Base-by-base conservation (phyloP, 305 asterid species). In the Rubia balearica region DNA sequence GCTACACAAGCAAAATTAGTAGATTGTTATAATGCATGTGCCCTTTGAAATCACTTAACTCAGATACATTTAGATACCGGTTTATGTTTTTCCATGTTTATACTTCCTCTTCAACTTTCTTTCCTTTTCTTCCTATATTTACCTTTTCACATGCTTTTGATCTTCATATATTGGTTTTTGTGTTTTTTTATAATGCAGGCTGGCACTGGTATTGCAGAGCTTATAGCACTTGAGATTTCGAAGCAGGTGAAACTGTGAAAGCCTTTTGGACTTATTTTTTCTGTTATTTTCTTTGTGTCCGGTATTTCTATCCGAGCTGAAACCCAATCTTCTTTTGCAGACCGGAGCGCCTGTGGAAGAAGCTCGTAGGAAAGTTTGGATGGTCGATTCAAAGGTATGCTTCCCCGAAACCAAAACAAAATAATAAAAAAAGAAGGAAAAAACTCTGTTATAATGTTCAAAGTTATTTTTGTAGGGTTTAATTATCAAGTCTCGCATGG, bases 191-290 rank as follows among this genome's bases (percentile, higher is more conserved):
- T 40, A 48, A 70, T 79, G 82, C 88, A 94, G 99, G 99, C 99
- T 74, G 99, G 99, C 74, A 94, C 97, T 38, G 99, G 99, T 67
- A 94, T 94, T 71, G 99, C 99, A 56, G 98, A 94, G 80, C 95
- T 94, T 80, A 94, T 94, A 78, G 99, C 99, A 72, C 91, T 87
- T 75, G 92, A 94, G 83, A 94, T 94, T 53, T 88, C 99, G 41
- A 94, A 88, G 80, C 91, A 94, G 97, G 99, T 94, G 45, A 33
- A 33, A 33, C 38, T 33, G 4, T 33, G 5, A 73, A 72, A 62
- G 36, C 57, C 68, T 30, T 53, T 71, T 43, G 40, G 68, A 41
- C 69, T 45, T 71, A 72, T 69, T 46, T 71, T 51, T 73, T 68
- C 69, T 67, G 24, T 64, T 46, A 51, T 51, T 21, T 71, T 41